Evolutionary conservation across 805 yeast genomes (phyloP), one percentile per base, ranked within the genome.

Genomic region (Starmerella asiatica): DNA sequence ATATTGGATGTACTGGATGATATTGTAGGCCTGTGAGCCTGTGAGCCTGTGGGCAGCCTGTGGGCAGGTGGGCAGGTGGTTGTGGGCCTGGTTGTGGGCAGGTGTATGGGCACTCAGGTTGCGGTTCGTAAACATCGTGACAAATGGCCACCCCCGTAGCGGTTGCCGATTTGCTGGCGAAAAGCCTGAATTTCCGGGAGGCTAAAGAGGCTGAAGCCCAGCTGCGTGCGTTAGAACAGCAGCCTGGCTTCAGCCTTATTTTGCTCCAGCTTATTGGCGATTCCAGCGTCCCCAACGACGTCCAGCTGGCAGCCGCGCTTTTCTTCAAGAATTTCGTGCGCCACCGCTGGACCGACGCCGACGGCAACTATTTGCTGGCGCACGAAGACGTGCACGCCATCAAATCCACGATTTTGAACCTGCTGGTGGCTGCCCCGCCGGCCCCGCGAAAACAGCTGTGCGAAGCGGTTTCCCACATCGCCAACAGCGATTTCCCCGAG

Each of bases 401-500:
- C 48, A 86, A 86, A 56, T 40, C 60, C 8, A 91, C 84, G 55
- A 81, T 91, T 47, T 70, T 91, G 37, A 75, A 76, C n/a, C 64
- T 86, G 45, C 85, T 91, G 97, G 77, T 86, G 45, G 59, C 72
- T 28, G 64, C 85, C 37, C 94, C 95, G 5, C 14, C 38, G 19
- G 44, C 48, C 15, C 64, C 91, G 40, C 95, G 88, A 56, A 67
- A 76, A n/a, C 99, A 93, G 63, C 72, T 91, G 37, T 97, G 96
- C 38, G 99, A 93, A 60, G 77, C 94, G 1, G 76, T 93, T 40
- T 76, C 94, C 14, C 66, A 82, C 39, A 88, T 91, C 53, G 98
- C 99, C 3, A 95, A 86, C 57, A 76, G 85, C 43, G 99, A 91
- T 58, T 91, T 91, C 62, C 98, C 98, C 1, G 79, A 79, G 29